These are phyloP conservation scores for Saturnispora saitoi DNA, from an alignment of 805 yeast genomes.

Conservation along the genomic window DNA sequence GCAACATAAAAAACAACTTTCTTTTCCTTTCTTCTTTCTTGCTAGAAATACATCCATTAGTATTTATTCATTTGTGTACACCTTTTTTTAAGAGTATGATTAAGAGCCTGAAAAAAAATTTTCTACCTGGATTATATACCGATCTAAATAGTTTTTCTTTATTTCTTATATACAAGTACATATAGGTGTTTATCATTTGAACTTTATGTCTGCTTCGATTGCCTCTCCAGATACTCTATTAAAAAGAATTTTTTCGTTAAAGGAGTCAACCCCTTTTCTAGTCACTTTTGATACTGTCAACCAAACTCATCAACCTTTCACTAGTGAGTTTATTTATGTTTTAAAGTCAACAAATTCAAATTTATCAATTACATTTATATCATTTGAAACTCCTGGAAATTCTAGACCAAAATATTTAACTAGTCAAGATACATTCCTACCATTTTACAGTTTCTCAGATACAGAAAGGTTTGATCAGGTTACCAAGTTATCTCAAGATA, in stretches of 20 bases:
- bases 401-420: constrained; percentile 36
- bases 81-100: no score
- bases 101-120: no score
- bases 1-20: no score
- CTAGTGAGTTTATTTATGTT: constrained; percentile 49
- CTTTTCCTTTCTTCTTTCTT: no score
- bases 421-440: constrained; percentile 36
- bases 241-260: constrained; percentile 55
- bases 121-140: no score
- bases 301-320: constrained; percentile 53
- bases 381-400: constrained; percentile 51
- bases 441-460: constrained; percentile 30
- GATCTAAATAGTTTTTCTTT: no score
- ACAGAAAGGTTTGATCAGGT: constrained; percentile 1
- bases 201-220: constrained; percentile 21
- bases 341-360: constrained; percentile 20
- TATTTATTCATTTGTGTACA: no score
- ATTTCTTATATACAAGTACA: no score
- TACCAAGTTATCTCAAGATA: constrained; percentile 1
- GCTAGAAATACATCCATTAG: no score
- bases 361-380: constrained; percentile 41
- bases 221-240: constrained; percentile 45
- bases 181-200: neutral
- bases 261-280: constrained; percentile 68
- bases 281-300: constrained; percentile 59